A percentile compares a stretch with the other conserved stretches of the same genome.
These are phyloP conservation scores for Irpex sp. DNA, from an alignment of 1,284 basidiomycete species.

Conservation along the genomic window DNA sequence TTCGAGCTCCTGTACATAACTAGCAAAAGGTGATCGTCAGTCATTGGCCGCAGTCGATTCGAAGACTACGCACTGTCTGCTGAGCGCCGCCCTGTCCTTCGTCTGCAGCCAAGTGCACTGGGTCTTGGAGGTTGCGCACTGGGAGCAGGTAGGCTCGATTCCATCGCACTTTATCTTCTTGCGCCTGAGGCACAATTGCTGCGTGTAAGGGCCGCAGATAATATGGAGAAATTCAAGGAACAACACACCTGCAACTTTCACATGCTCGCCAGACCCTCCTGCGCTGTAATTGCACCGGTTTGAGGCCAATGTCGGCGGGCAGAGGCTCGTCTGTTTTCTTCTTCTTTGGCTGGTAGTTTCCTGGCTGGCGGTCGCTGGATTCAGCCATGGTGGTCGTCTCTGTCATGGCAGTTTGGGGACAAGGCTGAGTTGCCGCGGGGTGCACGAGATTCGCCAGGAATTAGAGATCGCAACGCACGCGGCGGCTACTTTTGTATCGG, in stretches of 20 bases:
- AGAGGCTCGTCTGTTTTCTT: constrained; percentile 55
- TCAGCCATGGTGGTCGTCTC: constrained; percentile 42
- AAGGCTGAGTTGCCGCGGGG: constrained; percentile 14
- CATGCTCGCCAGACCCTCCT: constrained; percentile 79
- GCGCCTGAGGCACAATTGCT: constrained; percentile 40
- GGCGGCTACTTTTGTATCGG: constrained; percentile 11
- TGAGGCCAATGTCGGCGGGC: constrained; percentile 52
- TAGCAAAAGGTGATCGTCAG: constrained; percentile 25
- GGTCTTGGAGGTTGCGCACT: constrained; percentile 67
- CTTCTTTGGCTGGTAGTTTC: constrained; percentile 59
- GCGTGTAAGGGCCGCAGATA: constrained; percentile 3
- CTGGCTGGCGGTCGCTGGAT: constrained; percentile 45
- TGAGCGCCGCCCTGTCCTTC: constrained; percentile 80
- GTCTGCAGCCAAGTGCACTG: constrained; percentile 84
- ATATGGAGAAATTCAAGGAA: constrained; percentile 6
- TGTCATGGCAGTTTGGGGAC: constrained; percentile 44
- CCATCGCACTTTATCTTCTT: constrained; percentile 92
- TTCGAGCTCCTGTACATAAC: constrained; percentile 86
- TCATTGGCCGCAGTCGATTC: constrained; percentile 17
- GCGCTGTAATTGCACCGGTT: constrained; percentile 72
- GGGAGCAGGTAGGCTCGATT: constrained; percentile 77
- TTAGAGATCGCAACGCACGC: constrained; percentile 11
- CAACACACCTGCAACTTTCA: constrained; percentile 75
- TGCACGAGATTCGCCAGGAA: constrained; percentile 14
- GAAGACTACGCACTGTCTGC: constrained; percentile 65